Evolutionary conservation across 169 alveolate genomes (phyloP).

Genomic region (Cystoisospora suis): DNA sequence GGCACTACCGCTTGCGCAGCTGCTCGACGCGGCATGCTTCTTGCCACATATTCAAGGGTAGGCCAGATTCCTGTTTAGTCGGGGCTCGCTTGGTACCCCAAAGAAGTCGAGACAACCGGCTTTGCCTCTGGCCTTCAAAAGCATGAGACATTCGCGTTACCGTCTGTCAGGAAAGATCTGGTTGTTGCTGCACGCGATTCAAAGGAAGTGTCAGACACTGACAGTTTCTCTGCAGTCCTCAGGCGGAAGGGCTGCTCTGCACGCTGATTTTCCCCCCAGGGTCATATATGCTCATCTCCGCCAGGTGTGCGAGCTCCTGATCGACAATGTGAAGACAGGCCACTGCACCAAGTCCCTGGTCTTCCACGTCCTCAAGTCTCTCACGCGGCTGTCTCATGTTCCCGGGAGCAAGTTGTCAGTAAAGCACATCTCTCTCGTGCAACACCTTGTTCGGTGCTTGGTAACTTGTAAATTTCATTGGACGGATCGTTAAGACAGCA

Average conservation of each 20-base stretch:
- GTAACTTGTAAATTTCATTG: no score
- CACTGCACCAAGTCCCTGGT: neutral
- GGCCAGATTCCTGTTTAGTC: neutral
- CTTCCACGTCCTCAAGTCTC: constrained; percentile 4
- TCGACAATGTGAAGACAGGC: neutral
- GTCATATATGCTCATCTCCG: neutral
- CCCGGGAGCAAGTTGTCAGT: constrained; percentile 42
- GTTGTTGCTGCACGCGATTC: no score
- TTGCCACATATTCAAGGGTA: constrained; percentile 30
- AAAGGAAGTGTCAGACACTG: neutral
- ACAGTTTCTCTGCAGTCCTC: neutral
- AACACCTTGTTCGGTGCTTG: no score
- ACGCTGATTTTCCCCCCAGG: neutral
- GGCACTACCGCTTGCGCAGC: constrained; percentile 19
- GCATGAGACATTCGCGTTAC: neutral
- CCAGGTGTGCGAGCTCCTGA: constrained; percentile 21
- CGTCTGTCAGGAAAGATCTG: no score
- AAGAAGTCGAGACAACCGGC: no score
- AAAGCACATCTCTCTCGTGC: no score
- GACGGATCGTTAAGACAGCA: no score
- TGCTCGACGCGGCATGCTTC: neutral
- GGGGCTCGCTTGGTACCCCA: no score
- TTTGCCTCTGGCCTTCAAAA: no score
- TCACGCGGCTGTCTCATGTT: constrained; percentile 4
- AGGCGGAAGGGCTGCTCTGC: neutral